Percentiles rank a stretch among this genome's conserved stretches.
These are phyloP conservation scores for Candida neerlandica DNA, from an alignment of 1,139 yeast species.

Conservation along the genomic window DNA sequence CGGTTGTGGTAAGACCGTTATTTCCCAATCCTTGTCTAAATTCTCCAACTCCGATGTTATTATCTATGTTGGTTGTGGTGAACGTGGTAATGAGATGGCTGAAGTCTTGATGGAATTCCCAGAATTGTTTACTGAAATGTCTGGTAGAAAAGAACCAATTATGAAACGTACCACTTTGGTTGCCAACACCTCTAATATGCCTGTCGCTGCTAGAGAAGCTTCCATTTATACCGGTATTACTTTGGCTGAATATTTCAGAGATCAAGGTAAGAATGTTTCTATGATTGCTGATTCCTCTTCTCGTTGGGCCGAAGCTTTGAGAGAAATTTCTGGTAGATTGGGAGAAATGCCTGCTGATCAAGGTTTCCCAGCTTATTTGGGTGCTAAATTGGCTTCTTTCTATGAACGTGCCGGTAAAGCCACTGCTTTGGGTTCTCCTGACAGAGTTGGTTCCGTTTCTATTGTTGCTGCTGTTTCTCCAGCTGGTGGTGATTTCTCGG, in stretches of 20 bases:
- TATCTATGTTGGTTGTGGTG: constrained; percentile 94
- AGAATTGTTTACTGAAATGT: constrained; percentile 85
- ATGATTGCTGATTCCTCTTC: constrained; percentile 99
- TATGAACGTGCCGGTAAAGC: constrained; percentile 99
- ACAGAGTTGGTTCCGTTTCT: constrained; percentile 94
- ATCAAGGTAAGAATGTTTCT: constrained; percentile 97
- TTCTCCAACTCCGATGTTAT: constrained; percentile 96
- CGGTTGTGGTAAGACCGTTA: constrained; percentile 99
- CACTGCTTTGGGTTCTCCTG: constrained; percentile 92
- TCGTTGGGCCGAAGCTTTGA: constrained; percentile 99
- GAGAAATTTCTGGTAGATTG: constrained; percentile 99
- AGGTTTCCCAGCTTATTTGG: constrained; percentile 99
- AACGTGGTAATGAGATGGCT: constrained; percentile 98
- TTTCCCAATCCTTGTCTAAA: constrained; percentile 95
- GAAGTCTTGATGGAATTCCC: constrained; percentile 99
- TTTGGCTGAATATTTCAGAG: constrained; percentile 98
- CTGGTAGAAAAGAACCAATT: constrained; percentile 95
- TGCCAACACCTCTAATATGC: constrained; percentile 99
- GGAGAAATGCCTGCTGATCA: constrained; percentile 99
- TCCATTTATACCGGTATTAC: constrained; percentile 99
- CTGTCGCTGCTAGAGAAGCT: constrained; percentile 99
- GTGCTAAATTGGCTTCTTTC: constrained; percentile 97
- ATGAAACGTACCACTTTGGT: constrained; percentile 99
- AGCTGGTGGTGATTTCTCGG: constrained; percentile 99
- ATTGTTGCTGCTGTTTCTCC: constrained; percentile 99